Evolutionary conservation across 2,329 filamentous ascomycete genomes (phyloP).

Genomic region (Rhynchosporium secalis): DNA sequence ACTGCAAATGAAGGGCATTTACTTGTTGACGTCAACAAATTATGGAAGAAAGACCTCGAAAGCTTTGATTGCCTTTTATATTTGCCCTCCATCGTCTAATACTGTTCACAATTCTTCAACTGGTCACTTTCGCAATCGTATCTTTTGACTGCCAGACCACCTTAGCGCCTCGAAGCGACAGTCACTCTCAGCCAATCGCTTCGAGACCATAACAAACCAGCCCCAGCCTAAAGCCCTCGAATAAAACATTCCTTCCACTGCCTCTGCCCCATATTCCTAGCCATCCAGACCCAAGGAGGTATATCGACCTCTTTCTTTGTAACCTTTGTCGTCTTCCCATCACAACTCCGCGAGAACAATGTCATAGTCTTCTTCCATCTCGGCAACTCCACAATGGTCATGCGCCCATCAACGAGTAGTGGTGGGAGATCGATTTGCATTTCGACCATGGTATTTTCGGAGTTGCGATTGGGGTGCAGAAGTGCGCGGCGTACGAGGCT

Average conservation of each 20-base stretch:
- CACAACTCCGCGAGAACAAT: constrained; percentile 19
- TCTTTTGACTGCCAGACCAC: no score
- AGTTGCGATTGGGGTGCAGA: constrained; percentile 12
- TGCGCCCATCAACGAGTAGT: constrained; percentile 25
- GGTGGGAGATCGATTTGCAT: constrained; percentile 22
- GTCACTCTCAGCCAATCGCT: constrained; percentile 5
- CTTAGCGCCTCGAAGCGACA: background rate
- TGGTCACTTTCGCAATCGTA: background rate
- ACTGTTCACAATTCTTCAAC: background rate
- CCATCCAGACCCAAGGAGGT: constrained; percentile 19
- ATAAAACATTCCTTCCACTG: constrained; percentile 21
- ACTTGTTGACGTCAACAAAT: no score
- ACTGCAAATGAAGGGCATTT: no score
- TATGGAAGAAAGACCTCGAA: no score
- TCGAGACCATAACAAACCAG: constrained; percentile 1
- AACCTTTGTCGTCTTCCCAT: constrained; percentile 20
- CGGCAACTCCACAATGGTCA: constrained; percentile 22
- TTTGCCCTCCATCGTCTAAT: no score
- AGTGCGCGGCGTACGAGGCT: constrained; percentile 15
- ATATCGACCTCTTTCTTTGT: constrained; percentile 13
- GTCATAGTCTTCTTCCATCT: constrained; percentile 16
- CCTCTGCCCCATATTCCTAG: constrained; percentile 13
- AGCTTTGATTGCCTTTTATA: no score
- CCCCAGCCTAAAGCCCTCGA: background rate
- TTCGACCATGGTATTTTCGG: constrained; percentile 13